Evolutionary conservation across 805 yeast genomes (phyloP).

Genomic region (Scheffersomyces coipomensis): DNA sequence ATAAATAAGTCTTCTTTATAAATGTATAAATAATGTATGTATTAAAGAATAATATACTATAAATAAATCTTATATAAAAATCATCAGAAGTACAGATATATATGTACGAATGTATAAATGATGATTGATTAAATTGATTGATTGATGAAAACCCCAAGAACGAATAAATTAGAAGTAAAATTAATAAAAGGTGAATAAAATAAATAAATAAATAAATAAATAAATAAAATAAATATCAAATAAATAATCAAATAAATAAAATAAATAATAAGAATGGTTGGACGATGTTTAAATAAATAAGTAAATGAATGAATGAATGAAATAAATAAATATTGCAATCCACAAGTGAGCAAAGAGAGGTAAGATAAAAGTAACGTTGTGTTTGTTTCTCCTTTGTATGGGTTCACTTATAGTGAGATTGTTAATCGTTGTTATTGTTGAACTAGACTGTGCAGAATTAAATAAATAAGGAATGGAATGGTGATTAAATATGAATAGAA

Average conservation of each 20-base stretch:
- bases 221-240: slow-evolving; percentile 1
- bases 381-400: not conserved
- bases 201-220: not conserved
- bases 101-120: too few relatives aligned
- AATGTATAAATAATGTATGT: not conserved
- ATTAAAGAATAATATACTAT: not conserved
- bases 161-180: not conserved
- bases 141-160: not conserved
- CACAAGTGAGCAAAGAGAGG: too few relatives aligned
- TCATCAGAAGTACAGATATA: too few relatives aligned
- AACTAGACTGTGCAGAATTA: too few relatives aligned
- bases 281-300: too few relatives aligned
- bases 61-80: not conserved
- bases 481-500: slow-evolving; percentile 24
- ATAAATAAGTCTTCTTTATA: slow-evolving; percentile 4
- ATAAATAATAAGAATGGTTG: not conserved
- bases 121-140: too few relatives aligned
- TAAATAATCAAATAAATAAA: slow-evolving; percentile 1
- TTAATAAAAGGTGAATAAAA: not conserved
- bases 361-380: not conserved
- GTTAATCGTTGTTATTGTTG: too few relatives aligned
- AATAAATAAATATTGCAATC: too few relatives aligned
- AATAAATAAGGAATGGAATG: too few relatives aligned
- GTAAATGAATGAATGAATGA: too few relatives aligned
- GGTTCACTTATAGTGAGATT: too few relatives aligned